These are phyloP conservation scores for Colletotrichum siamense DNA, from an alignment of 2,329 filamentous ascomycete genomes.

Conservation along the genomic window DNA sequence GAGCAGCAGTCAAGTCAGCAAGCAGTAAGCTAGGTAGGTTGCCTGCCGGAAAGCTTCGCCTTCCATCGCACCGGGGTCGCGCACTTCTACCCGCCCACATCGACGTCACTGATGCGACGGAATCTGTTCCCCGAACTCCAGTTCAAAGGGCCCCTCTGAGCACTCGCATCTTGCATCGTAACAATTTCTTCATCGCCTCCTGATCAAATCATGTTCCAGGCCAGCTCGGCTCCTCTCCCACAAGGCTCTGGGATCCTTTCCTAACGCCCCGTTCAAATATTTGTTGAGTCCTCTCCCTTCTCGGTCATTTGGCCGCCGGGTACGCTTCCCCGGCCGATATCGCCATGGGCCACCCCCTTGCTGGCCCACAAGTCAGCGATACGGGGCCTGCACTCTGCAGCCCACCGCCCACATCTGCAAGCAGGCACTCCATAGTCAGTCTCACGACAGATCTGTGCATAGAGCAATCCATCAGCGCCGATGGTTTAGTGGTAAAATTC, in stretches of 20 bases:
- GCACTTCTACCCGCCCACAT: constrained; percentile 7
- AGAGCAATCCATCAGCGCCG: not conserved
- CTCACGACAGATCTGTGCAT: rapidly evolving
- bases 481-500: not conserved
- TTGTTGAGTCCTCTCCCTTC: not conserved
- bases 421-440: not conserved
- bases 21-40: not conserved
- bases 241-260: not conserved
- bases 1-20: not conserved
- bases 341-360: not conserved
- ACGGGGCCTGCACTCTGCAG: not conserved
- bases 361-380: not conserved
- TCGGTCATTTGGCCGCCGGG: not conserved
- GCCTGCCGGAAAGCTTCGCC: not conserved
- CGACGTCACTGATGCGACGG: constrained; percentile 3
- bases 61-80: not conserved
- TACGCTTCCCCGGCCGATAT: not conserved
- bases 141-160: not conserved
- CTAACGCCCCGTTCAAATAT: not conserved
- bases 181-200: not conserved
- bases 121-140: not conserved
- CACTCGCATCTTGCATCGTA: not conserved
- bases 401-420: not conserved
- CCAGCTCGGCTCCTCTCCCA: not conserved
- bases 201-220: no score